phyloP scores from a whole-genome alignment of 805 yeast genomes.

The Metschnikowia colocasiae region DNA sequence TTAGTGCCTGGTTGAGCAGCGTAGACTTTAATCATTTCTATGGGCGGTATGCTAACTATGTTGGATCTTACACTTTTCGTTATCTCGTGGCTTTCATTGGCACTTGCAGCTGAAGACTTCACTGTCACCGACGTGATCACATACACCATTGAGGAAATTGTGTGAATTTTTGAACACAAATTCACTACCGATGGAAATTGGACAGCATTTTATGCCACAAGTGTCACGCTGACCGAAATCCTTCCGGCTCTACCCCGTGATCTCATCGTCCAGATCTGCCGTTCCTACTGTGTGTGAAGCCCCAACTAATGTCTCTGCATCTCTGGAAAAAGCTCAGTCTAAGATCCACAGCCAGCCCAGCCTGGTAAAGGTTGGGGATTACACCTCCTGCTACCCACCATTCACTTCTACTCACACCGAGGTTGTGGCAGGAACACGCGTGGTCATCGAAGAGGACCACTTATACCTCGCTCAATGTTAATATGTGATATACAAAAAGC shows the following conservation, averaged over 20 bases:
- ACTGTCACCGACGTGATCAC: slow-evolving; percentile 16
- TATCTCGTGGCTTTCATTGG: slow-evolving; percentile 5
- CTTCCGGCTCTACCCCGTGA: too few relatives aligned
- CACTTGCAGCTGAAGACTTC: slow-evolving; percentile 11
- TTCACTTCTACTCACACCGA: not conserved
- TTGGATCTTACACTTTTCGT: too few relatives aligned
- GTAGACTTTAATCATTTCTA: too few relatives aligned
- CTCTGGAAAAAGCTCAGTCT: not conserved
- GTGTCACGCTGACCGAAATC: slow-evolving; percentile 13
- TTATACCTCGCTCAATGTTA: slow-evolving; percentile 1
- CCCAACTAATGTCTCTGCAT: not conserved
- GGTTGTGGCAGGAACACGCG: not conserved
- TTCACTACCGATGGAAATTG: slow-evolving; percentile 28
- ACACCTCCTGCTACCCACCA: slow-evolving; percentile 1
- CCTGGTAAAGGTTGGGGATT: not conserved
- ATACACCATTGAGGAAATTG: slow-evolving; percentile 16
- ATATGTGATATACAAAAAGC: not conserved
- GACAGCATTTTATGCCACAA: slow-evolving; percentile 26
- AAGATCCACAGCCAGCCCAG: slow-evolving; percentile 1
- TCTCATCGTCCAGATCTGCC: slow-evolving; percentile 2
- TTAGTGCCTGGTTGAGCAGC: too few relatives aligned
- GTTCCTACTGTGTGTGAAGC: not conserved
- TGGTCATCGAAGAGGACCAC: slow-evolving; percentile 1
- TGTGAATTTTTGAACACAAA: slow-evolving; percentile 31
- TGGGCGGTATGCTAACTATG: too few relatives aligned